Base-by-base conservation (phyloP, 805 yeast species). In the Kodamaea restingae region DNA sequence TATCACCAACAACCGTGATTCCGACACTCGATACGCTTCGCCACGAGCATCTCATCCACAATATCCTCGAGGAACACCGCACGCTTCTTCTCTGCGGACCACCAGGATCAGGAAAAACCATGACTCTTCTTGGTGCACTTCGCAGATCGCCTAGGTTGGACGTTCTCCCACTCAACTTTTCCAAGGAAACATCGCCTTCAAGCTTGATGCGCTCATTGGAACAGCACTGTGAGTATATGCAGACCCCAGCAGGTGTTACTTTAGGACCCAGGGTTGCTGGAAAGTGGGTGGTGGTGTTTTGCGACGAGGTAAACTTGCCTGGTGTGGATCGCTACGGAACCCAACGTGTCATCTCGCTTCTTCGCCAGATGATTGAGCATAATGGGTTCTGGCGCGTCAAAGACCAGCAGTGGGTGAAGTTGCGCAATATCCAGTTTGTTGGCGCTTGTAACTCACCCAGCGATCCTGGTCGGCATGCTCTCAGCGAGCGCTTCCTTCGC, bases 21-120 rank as follows among this genome's bases (percentile, higher is more conserved):
- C 85, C 95, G 0, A 91, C 98, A 0, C 52, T 76, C 1, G 97
- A 88, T 47, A 88, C 96, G 0, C 55, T 71, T 2, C 69, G 80
- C 40, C 85, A 85, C 41, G 91, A 86, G 43, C 55, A 63, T 1
- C 51, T 85, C 8, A 67, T 91, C 1, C 73, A 71, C 39, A 65
- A 80, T 0, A 56, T 84, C 2, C 51, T 90, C 26, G 65, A 67
- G 24, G 75, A 76, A 32, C 81, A 75, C 39, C 63, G 63, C 28
- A 78, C 95, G 0, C 56, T 87, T 12, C 66, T 91, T 18, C 66
- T 91, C 15, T 88, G 96, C 60, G 98, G 98, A 2, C 98, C 98
- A 0, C 97, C 98, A 0, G 98, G 98, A 3, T 84, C 96, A 0
- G 98, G 98, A 42, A 91, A 91, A 55, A 90, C 98, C 0, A 90